These are phyloP conservation scores for Sordariomycetes sp. DNA, from an alignment of 2,329 filamentous ascomycete species.

Conservation along the genomic window DNA sequence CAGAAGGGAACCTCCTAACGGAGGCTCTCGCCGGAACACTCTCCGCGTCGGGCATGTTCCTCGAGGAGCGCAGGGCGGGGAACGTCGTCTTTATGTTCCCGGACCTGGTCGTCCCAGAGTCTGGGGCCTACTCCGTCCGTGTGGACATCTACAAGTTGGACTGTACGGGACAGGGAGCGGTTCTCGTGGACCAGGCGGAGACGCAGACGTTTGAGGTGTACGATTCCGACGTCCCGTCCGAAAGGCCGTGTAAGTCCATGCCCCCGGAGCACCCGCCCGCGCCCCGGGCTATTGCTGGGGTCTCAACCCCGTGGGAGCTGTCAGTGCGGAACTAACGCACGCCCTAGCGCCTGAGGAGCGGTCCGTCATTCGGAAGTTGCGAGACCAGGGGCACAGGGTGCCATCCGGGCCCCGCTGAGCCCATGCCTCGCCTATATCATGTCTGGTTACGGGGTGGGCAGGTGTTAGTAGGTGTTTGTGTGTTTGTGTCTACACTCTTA, in stretches of 20 bases:
- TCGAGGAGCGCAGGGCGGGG: neutral
- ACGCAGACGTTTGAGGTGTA: slow-evolving; percentile 1
- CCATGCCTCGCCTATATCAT: neutral
- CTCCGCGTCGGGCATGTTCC: neutral
- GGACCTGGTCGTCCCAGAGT: neutral
- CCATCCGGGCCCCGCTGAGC: neutral
- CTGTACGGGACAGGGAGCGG: neutral
- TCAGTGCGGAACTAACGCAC: neutral
- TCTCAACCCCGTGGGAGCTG: neutral
- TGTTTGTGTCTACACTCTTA: neutral
- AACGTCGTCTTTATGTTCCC: slow-evolving; percentile 5
- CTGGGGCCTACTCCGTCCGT: slow-evolving; percentile 3
- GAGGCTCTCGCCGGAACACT: slow-evolving; percentile 1
- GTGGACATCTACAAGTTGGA: slow-evolving; percentile 4
- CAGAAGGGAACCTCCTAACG: slow-evolving; percentile 2
- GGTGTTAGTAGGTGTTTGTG: too few relatives aligned
- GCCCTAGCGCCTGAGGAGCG: neutral
- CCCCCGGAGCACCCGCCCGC: neutral
- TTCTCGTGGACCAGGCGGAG: slow-evolving; percentile 3
- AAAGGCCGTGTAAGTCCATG: slow-evolving; percentile 3
- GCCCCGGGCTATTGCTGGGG: neutral
- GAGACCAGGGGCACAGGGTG: neutral
- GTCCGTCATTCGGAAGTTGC: neutral
- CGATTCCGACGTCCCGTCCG: neutral
- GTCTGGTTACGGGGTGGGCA: neutral